Evolutionary conservation across 345 rosid genomes (phyloP).

Genomic region (Litchi chinensis): DNA sequence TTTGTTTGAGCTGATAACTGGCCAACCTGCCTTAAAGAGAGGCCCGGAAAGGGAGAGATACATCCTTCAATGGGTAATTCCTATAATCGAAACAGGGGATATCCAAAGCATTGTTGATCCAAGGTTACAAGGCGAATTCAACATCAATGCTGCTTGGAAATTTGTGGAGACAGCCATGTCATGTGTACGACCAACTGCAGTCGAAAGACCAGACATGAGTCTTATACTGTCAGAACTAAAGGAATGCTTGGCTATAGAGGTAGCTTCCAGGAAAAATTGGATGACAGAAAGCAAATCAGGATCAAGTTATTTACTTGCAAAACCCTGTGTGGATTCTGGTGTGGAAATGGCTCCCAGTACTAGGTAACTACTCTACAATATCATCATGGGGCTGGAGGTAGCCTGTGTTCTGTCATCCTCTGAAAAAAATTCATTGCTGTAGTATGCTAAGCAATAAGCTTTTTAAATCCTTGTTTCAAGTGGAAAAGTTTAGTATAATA

Average conservation of each 20-base stretch:
- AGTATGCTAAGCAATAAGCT: too few species aligned
- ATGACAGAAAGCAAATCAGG: neutral
- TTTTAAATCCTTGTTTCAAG: too few species aligned
- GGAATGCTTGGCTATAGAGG: slow-evolving; percentile 26
- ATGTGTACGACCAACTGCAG: slow-evolving; percentile 27
- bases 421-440: too few species aligned
- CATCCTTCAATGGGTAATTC: slow-evolving; percentile 20
- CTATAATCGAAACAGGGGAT: slow-evolving; percentile 32
- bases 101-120: slow-evolving; percentile 35
- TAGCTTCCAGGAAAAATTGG: neutral
- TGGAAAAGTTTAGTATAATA: too few species aligned
- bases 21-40: slow-evolving; percentile 23
- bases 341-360: too few species aligned
- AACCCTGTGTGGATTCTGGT: too few species aligned
- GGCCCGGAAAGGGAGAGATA: neutral
- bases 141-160: slow-evolving; percentile 37
- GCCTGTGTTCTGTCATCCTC: too few species aligned
- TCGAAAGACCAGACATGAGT: slow-evolving; percentile 38
- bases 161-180: slow-evolving; percentile 36
- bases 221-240: slow-evolving; percentile 30
- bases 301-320: slow-evolving; percentile 16
- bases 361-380: too few species aligned
- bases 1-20: slow-evolving; percentile 40
- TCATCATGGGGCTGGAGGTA: too few species aligned
- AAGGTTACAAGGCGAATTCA: slow-evolving; percentile 27